Base-by-base conservation (phyloP, 2,329 filamentous ascomycete species). In the Aspergillus niger region DNA sequence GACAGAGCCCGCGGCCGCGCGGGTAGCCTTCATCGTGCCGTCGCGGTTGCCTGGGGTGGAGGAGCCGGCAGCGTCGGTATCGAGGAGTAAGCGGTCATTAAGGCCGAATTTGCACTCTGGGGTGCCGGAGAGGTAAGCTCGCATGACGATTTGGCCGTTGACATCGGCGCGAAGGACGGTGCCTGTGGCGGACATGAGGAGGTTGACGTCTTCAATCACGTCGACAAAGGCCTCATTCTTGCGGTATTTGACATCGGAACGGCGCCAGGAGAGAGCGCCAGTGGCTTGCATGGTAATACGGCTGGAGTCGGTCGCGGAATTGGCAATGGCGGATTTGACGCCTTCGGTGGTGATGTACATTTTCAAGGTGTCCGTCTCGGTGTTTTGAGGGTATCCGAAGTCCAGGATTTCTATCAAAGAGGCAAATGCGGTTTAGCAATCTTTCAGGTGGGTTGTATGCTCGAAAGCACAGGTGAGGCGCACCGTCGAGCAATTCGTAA, bases 301-400 rank as follows among this genome's bases (percentile, higher is more conserved):
- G 68, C 92, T 94, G 54, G 94, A 97, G 77, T 99, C 94, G 75
- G 97, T 91, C 48, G 72, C 75, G 75, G 77, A 79, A 88, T 89
- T 67, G 85, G 88, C 67, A 59, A 81, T 80, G 36, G 78, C 92
- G 32, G 92, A 96, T 79, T 97, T 97, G 79, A 99, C 94, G 60
- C 95, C 95, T 81, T 99, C 95, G 38, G 95, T 99, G 47, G 96
- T 99, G 73, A 99, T 99, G 83, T 99, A 99, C 94, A 98, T 98
- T 80, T 99, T 99, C 70, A 99, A 83, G 15, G 95, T 98, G 77
- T 99, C 95, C 57, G 94, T 97, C 80, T 99, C 95, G 64, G 95
- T 99, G 77, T 98, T 98, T 77, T 99, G 95, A 36, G 95, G 95
- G 76, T 99, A 99, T 64, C 95, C 95, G 79, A 99, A 99, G 79